Evolutionary conservation across 2,329 filamentous ascomycete genomes (phyloP), one percentile per base, ranked within the genome.

Genomic region (Hortaea werneckii): DNA sequence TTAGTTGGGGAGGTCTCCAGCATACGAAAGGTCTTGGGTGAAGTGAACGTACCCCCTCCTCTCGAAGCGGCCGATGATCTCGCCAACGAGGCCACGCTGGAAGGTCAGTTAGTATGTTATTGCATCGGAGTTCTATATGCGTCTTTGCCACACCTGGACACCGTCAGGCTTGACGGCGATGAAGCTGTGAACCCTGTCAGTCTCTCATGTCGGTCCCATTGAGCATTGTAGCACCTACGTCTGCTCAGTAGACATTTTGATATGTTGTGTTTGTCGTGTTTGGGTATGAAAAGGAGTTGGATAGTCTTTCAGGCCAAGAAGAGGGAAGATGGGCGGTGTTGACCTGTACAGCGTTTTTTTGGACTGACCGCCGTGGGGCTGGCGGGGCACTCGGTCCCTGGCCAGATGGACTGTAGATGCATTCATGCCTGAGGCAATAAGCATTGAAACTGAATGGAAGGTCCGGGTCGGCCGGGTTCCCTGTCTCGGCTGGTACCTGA

Each of bases 91-190:
- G 76, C 92, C 92, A 76, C 92, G 90, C 89, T 95, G 34, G 35
- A 8, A 5, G 1, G 10, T 5, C 5, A 4, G 28, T 42, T 10
- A 26, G 20, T 41, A 13, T 35, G n/a, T 20, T 20, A 20, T 20
- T 20, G 20, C 20, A 20, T 20, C 20, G 20, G 29, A 20, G 13
- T 32, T 3, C 37, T 12, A 9, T 10, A 13, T 40, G 37, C 8
- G 6, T 11, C 12, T 8, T 8, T 30, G 41, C 46, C 74, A 60
- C 83, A 94, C 88, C 83, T 95, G 92, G 76, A 96, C 92, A 72
- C 92, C 92, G 76, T 96, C 92, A 64, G 90, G 92, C 88, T 98
- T 98, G 82, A 98, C 87, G 70, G 92, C 92, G 80, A 96, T 96
- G 86, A 96, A 96, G 78, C 90, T 96, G 65, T 60, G 13, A 20